Conservation (phyloP, 192 early-diverging fungal genomes). For the Pecoramyces ruminantium region DNA sequence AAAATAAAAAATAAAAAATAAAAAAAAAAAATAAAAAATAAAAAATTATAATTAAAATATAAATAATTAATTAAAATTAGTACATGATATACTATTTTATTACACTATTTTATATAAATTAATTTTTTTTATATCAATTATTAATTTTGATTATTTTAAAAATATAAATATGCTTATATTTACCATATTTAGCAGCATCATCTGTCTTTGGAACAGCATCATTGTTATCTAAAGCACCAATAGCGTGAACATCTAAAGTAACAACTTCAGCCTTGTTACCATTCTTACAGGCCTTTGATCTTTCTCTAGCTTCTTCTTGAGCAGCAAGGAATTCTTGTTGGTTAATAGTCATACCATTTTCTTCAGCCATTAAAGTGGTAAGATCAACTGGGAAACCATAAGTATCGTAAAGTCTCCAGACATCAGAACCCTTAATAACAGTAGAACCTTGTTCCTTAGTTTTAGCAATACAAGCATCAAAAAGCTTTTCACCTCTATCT, state of each 20-base stretch:
- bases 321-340: conserved; percentile 64
- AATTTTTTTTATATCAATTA: not conserved
- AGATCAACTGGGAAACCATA: conserved; percentile 98
- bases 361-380: conserved; percentile 96
- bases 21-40: not conserved
- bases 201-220: conserved; percentile 59
- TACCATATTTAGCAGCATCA: conserved; percentile 71
- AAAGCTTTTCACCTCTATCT: conserved; percentile 90
- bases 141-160: not conserved
- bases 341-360: conserved; percentile 68
- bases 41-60: too few species aligned
- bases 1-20: not conserved
- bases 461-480: conserved; percentile 54
- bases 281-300: conserved; percentile 26
- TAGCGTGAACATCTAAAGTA: conserved; percentile 77
- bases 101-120: too few species aligned
- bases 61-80: too few species aligned
- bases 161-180: conserved; percentile 4
- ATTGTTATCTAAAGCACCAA: conserved; percentile 68
- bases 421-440: conserved; percentile 66
- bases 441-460: conserved; percentile 39
- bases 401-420: conserved; percentile 96
- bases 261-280: conserved; percentile 36
- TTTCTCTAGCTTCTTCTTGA: conserved; percentile 60
- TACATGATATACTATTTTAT: too few species aligned